phyloP scores from a whole-genome alignment of 495 filamentous ascomycete genomes.

The Penicillium paradoxum region DNA sequence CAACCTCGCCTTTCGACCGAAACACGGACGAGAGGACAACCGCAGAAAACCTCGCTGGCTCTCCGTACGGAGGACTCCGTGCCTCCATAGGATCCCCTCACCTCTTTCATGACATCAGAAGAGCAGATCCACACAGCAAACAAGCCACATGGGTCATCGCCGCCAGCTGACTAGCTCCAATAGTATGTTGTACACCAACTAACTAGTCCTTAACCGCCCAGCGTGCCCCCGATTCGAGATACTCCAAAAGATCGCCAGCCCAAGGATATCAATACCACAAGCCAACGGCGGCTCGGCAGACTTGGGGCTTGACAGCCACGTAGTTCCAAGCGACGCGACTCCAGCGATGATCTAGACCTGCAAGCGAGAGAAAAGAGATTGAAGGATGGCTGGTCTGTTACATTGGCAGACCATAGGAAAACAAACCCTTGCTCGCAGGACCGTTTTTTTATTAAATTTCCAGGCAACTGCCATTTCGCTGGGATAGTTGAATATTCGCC shows the following conservation, averaged over 20 bases:
- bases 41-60: background rate
- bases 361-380: background rate
- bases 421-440: background rate
- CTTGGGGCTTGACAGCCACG: background rate
- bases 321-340: background rate
- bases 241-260: background rate
- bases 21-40: background rate
- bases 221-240: background rate
- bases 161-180: background rate
- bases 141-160: background rate
- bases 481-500: no score
- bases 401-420: background rate
- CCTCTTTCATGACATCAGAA: background rate
- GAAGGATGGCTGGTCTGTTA: background rate
- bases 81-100: background rate
- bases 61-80: no score
- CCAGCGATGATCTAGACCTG: background rate
- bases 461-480: no score
- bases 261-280: no score
- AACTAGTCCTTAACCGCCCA: background rate
- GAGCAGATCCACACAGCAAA: background rate
- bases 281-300: background rate
- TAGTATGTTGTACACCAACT: background rate
- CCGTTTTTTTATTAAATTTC: no score
- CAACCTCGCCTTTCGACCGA: background rate